Evolutionary conservation across 1,284 basidiomycete genomes (phyloP).

Genomic region (Heterobasidion occidentale): DNA sequence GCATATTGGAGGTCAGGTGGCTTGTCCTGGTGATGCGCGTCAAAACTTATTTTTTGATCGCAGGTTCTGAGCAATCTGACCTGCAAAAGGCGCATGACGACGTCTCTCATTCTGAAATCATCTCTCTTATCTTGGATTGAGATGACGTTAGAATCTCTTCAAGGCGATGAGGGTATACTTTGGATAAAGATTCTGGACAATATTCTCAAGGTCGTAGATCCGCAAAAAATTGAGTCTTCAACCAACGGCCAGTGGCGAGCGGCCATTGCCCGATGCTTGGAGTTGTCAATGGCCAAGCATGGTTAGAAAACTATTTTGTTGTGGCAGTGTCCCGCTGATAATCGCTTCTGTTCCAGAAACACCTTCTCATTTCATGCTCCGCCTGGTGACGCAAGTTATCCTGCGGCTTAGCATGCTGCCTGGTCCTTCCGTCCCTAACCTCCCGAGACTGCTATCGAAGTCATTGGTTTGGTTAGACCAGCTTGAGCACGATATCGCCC

Average conservation of each 20-base stretch:
- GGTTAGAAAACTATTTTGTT: not conserved
- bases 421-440: constrained; percentile 17
- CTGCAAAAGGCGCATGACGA: constrained; percentile 55
- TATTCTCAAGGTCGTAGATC: constrained; percentile 42
- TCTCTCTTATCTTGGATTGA: constrained; percentile 74
- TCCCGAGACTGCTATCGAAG: constrained; percentile 26
- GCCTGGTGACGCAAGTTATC: constrained; percentile 18
- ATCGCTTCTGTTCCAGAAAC: constrained; percentile 1
- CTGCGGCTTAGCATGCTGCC: constrained; percentile 33
- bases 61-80: constrained; percentile 70
- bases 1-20: constrained; percentile 57
- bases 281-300: not conserved
- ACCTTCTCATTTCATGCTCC: constrained; percentile 5
- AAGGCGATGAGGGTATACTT: constrained; percentile 37
- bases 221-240: constrained; percentile 37
- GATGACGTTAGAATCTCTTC: constrained; percentile 47
- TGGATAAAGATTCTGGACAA: constrained; percentile 73
- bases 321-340: not conserved
- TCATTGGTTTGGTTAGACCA: constrained; percentile 25
- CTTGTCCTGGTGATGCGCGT: constrained; percentile 1
- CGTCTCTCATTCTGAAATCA: constrained; percentile 61
- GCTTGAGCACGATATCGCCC: constrained; percentile 26
- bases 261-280: constrained; percentile 44
- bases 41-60: not conserved
- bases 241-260: constrained; percentile 52